Conservation (phyloP, 768 basidiomycete species). For the Lyophyllum semitale region DNA sequence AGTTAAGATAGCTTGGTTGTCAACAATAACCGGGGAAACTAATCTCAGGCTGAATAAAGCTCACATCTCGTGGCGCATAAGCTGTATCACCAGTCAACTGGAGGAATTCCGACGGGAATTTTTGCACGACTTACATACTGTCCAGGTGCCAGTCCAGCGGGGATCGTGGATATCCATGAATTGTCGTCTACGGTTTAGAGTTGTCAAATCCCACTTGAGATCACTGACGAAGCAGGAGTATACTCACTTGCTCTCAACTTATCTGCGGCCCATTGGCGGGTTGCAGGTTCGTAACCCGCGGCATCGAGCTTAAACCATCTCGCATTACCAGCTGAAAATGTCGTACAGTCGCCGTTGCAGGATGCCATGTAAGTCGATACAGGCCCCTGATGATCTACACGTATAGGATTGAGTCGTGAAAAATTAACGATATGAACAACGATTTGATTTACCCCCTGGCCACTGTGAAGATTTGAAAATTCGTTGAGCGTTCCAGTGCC, state of each 20-base stretch:
- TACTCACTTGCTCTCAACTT: slow-evolving; percentile 41
- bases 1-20: not conserved
- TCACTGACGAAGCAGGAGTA: slow-evolving; percentile 5
- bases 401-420: not conserved
- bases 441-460: slow-evolving; percentile 32
- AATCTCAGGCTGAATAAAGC: slow-evolving; percentile 8
- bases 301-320: slow-evolving; percentile 54
- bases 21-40: slow-evolving; percentile 6
- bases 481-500: not conserved
- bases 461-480: slow-evolving; percentile 28
- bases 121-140: slow-evolving; percentile 44
- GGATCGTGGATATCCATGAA: slow-evolving; percentile 46
- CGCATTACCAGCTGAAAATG: slow-evolving; percentile 36
- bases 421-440: slow-evolving; percentile 5
- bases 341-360: slow-evolving; percentile 45
- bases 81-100: slow-evolving; percentile 23
- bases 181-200: slow-evolving; percentile 30
- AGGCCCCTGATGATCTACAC: slow-evolving; percentile 48
- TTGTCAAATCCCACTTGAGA: not conserved
- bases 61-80: slow-evolving; percentile 52
- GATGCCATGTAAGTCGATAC: slow-evolving; percentile 55
- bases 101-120: not conserved
- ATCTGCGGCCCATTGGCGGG: slow-evolving; percentile 42
- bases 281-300: slow-evolving; percentile 39
- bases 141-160: slow-evolving; percentile 40